Percentiles rank a stretch among this genome's conserved stretches.
Conservation (phyloP, 2,329 filamentous ascomycete species). For the Diaporthe citrichinensis region DNA sequence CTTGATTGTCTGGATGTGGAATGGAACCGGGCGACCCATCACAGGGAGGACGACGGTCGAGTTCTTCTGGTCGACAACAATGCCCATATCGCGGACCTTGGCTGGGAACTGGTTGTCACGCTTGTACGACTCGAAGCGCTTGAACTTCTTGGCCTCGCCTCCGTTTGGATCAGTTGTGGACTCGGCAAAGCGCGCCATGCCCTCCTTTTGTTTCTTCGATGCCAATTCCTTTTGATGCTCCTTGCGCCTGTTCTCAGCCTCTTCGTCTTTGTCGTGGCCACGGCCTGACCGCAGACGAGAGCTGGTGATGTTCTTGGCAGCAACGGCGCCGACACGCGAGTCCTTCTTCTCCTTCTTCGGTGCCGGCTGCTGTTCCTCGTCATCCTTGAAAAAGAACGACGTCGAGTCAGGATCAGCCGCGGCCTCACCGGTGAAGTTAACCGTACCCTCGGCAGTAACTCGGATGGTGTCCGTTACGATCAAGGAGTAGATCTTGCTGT, state of each 20-base stretch:
- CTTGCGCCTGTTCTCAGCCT: conserved; percentile 86
- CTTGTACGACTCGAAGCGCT: conserved; percentile 99
- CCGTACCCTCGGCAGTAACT: conserved; percentile 78
- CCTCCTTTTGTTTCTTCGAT: conserved; percentile 89
- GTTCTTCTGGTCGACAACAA: conserved; percentile 92
- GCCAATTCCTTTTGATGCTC: conserved; percentile 94
- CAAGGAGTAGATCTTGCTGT: conserved; percentile 89
- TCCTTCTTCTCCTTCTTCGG: conserved; percentile 95
- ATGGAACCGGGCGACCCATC: conserved; percentile 96
- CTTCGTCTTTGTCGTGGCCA: conserved; percentile 84
- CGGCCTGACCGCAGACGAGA: conserved; percentile 93
- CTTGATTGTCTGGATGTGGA: conserved; percentile 98
- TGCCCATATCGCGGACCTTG: conserved; percentile 86
- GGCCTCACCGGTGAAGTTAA: conserved; percentile 94
- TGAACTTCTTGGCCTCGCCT: conserved; percentile 97
- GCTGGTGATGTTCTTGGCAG: conserved; percentile 95
- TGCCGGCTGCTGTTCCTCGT: conserved; percentile 86
- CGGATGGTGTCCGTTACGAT: conserved; percentile 94
- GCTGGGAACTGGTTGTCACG: conserved; percentile 92
- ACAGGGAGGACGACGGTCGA: conserved; percentile 93
- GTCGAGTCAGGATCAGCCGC: conserved; percentile 92
- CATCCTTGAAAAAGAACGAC: conserved; percentile 99
- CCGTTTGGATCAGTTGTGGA: conserved; percentile 89
- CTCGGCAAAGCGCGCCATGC: conserved; percentile 87
- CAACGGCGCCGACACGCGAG: conserved; percentile 85